Conservation (phyloP, 352 stramenopile genomes). For the Phytophthora fragariae region DNA sequence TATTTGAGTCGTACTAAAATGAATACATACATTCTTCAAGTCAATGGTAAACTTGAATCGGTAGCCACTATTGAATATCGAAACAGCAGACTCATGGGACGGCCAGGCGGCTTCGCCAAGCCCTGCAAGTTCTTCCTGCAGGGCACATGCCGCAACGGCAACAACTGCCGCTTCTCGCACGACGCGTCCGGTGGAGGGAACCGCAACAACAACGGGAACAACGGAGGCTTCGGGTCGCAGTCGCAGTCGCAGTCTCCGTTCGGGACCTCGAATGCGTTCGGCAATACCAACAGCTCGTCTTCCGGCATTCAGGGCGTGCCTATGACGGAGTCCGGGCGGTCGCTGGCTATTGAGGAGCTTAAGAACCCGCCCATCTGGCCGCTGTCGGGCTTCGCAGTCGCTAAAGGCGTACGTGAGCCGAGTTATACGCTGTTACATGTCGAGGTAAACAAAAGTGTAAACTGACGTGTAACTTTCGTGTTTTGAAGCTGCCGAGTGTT, state of each 20-base stretch:
- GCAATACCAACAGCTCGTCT: conserved; percentile 8
- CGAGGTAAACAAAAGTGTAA: background rate
- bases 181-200: conserved; percentile 23
- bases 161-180: conserved; percentile 74
- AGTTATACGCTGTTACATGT: background rate
- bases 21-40: background rate
- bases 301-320: conserved; percentile 14
- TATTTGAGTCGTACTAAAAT: background rate
- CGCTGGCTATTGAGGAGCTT: conserved; percentile 68
- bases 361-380: conserved; percentile 58
- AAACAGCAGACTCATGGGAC: conserved; percentile 27
- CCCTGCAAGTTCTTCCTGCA: conserved; percentile 79
- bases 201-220: conserved; percentile 14
- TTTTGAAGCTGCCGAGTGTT: conserved; percentile 57
- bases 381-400: conserved; percentile 70
- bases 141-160: conserved; percentile 76
- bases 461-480: conserved; percentile 13
- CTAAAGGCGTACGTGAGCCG: conserved; percentile 59
- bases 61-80: background rate
- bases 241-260: conserved; percentile 31
- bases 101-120: conserved; percentile 27
- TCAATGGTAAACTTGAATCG: background rate
- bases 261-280: conserved; percentile 7
- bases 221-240: conserved; percentile 19
- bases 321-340: conserved; percentile 59